phyloP scores from a whole-genome alignment of 2,329 filamentous ascomycete genomes.

The Aspergillus arachidicola region DNA sequence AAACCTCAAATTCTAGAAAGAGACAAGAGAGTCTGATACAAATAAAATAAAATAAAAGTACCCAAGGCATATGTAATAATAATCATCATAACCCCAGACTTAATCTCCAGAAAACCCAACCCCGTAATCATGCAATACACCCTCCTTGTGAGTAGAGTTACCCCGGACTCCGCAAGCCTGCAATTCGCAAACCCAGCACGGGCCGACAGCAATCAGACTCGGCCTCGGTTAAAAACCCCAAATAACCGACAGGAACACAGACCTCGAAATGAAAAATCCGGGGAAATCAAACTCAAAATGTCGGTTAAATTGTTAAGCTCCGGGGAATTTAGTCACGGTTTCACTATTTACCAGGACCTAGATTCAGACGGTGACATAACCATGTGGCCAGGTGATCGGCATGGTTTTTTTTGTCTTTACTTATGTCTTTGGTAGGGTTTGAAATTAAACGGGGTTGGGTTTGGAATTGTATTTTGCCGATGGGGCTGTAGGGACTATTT shows the following conservation, averaged over 20 bases:
- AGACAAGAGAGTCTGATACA: neutral
- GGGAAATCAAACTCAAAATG: neutral
- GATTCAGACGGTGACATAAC: neutral
- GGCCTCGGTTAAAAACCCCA: neutral
- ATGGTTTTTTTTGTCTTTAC: neutral
- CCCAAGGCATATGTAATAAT: neutral
- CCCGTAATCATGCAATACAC: neutral
- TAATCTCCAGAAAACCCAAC: neutral
- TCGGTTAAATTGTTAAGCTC: neutral
- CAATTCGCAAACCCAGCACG: neutral
- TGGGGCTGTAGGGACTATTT: neutral
- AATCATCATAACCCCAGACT: neutral
- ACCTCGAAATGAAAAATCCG: neutral
- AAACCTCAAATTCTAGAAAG: no score
- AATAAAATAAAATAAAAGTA: neutral
- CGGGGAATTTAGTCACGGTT: neutral
- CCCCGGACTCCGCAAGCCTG: neutral
- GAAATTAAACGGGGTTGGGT: neutral
- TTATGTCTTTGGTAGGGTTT: neutral
- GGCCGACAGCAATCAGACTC: neutral
- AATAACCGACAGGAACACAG: neutral
- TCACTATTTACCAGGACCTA: neutral
- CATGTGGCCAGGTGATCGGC: neutral
- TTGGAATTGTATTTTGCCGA: neutral
- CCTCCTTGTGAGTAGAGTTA: neutral